Evolutionary conservation across 345 rosid species (phyloP).

Genomic region (Laguncularia racemosa): DNA sequence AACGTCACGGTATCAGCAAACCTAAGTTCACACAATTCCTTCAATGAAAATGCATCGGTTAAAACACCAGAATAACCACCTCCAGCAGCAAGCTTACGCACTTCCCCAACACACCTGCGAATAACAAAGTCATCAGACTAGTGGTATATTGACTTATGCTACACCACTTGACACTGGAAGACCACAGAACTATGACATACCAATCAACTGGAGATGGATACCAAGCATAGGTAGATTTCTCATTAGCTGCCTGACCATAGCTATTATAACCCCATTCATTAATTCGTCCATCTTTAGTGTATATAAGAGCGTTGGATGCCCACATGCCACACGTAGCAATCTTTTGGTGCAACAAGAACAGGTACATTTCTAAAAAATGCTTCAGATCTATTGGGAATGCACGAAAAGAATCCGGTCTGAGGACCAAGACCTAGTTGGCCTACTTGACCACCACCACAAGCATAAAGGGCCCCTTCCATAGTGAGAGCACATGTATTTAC

Average conservation of each 20-base stretch:
- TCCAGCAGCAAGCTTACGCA: constrained; percentile 90
- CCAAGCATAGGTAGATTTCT: constrained; percentile 87
- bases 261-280: constrained; percentile 97
- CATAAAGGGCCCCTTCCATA: constrained; percentile 74
- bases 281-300: constrained; percentile 66
- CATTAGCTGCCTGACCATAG: constrained; percentile 95
- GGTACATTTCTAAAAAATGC: constrained; percentile 68
- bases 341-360: constrained; percentile 54
- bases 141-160: not conserved
- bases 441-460: constrained; percentile 93
- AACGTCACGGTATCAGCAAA: constrained; percentile 67
- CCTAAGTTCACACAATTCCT: constrained; percentile 86
- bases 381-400: constrained; percentile 48
- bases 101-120: constrained; percentile 83
- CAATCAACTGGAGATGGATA: constrained; percentile 97
- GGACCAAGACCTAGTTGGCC: constrained; percentile 96
- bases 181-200: constrained; percentile 29
- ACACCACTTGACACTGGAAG: constrained; percentile 8
- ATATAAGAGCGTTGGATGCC: constrained; percentile 81
- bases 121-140: too few species aligned
- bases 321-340: constrained; percentile 82
- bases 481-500: constrained; percentile 87
- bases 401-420: constrained; percentile 57
- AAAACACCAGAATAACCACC: constrained; percentile 97
- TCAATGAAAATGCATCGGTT: constrained; percentile 90